Base-by-base conservation (phyloP, 768 basidiomycete genomes). In the Amanita thiersii region DNA sequence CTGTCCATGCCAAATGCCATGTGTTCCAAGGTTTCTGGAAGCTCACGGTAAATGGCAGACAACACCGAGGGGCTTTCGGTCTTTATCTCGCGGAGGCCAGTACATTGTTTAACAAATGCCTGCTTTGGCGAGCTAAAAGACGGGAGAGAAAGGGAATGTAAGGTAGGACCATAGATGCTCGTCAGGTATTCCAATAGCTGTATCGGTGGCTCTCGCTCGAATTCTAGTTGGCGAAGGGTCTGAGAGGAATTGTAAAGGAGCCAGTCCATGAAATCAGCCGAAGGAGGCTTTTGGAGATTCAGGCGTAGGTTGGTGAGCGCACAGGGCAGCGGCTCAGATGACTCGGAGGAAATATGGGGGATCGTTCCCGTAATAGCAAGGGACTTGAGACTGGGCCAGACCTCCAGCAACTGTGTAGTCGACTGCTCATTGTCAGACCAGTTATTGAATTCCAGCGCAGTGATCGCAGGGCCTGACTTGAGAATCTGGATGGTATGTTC, bases 251-350 rank as follows among this genome's bases (percentile, higher is more conserved):
- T 66, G 51, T 75, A 70, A 18, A 85, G 75, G 43, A 87, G 73
- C 84, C 83, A 85, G 26, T 70, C 64, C 50, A 82, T 60, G 57
- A 85, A 79, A 25, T 80, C 77, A 34, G 73, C 53, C 2, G 77
- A 70, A 15, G 81, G 79, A 5, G 73, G 58, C n/a, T 63, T 55
- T 54, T 83, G 81, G 57, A 79, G 77, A 59, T 82, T 81, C 60
- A 83, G 66, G 44, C 72, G 68, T 29, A 86, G 63, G 50, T 70
- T 64, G 39, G 69, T 54, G 19, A 82, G 66, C 9, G 68, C 58
- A 50, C 66, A 65, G 3, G 70, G 63, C 47, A 70, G 69, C 1
- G 77, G 72, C 23, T 56, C 57, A 21, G 64, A 56, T 26, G 60
- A 61, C 30, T 65, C 60, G 18, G 69, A 62, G 23, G 70, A 62